These are phyloP conservation scores for Ophiosphaerella narmari DNA, from an alignment of 2,329 filamentous ascomycete species.

Conservation along the genomic window DNA sequence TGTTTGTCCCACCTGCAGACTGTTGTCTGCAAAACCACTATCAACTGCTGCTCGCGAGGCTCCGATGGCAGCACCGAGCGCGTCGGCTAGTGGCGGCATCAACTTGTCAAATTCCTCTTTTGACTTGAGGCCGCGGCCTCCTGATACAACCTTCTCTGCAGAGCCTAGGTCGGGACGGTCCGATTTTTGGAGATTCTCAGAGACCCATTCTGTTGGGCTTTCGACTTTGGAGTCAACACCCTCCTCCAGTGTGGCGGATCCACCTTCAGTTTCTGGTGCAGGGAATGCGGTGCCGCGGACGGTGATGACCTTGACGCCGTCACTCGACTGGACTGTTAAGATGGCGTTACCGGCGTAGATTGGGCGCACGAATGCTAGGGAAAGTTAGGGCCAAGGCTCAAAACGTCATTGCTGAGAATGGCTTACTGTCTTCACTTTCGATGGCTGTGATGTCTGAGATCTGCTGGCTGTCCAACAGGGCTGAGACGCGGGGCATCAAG, in stretches of 20 bases:
- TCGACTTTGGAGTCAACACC: slow-evolving; percentile 82
- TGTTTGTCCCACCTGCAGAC: slow-evolving; percentile 95
- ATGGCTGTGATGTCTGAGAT: slow-evolving; percentile 89
- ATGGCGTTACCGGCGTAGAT: slow-evolving; percentile 99
- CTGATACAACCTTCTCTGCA: slow-evolving; percentile 88
- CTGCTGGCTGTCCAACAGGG: slow-evolving; percentile 88
- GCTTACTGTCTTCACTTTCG: slow-evolving; percentile 79
- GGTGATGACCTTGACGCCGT: slow-evolving; percentile 85
- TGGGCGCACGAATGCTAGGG: slow-evolving; percentile 79
- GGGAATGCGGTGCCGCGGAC: slow-evolving; percentile 93
- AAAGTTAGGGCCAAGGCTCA: slow-evolving; percentile 4
- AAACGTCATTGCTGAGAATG: background rate
- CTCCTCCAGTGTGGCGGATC: slow-evolving; percentile 76
- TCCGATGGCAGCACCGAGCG: slow-evolving; percentile 92
- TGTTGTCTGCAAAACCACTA: slow-evolving; percentile 97
- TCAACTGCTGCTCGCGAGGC: slow-evolving; percentile 95
- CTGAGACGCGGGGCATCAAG: slow-evolving; percentile 86
- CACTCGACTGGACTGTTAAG: slow-evolving; percentile 88
- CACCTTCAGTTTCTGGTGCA: slow-evolving; percentile 70
- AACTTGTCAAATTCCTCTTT: slow-evolving; percentile 96
- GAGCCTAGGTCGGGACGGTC: slow-evolving; percentile 92
- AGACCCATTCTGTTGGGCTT: slow-evolving; percentile 82
- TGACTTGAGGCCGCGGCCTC: slow-evolving; percentile 92
- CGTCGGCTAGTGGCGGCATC: slow-evolving; percentile 90
- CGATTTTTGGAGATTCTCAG: slow-evolving; percentile 88